Evolutionary conservation across 2,329 filamentous ascomycete species (phyloP), one percentile per base, ranked within the genome.

Genomic region (Penicillium sp.): DNA sequence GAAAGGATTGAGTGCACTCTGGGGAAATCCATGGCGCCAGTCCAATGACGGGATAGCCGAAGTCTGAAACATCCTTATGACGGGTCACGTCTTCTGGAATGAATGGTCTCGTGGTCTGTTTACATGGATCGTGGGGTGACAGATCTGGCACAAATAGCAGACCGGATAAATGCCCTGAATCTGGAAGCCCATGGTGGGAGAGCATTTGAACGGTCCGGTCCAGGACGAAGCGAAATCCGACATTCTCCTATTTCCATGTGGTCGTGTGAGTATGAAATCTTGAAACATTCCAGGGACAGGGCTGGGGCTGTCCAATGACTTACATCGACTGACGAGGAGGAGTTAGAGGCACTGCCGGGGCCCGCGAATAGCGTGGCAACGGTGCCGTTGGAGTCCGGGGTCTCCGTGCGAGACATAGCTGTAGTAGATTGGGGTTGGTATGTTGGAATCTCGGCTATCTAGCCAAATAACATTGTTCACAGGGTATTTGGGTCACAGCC

Each of bases 101-200:
- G 64, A 88, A 86, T n/a, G 82, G 74, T 42, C 81, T 81, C 43
- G 88, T 85, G 47, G 83, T 75, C 16, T 85, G 78, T 69, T 81
- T 81, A 77, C 93, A 97, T 0, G 80, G 75, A 60, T 88, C 82
- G 55, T 80, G 72, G 11, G 69, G 55, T 6, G 76, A 71, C 42
- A 96, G 81, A 58, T 88, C 85, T 4, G 93, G 95, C 2, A 96
- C 89, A 72, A 95, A 98, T 56, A 98, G 82, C 16, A 97, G 83
- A 60, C 93, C 93, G 62, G 86, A 84, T 35, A 95, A 85, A 53
- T 85, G 78, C 54, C 83, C 83, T 62, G 88, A 85, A 39, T 80
- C 73, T 31, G 83, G 80, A 52, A 85, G 81, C 70, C 85, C 87
- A 59, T 86, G 89, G 31, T 83, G 85, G 3, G 90, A 90, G 14